Conservation (phyloP, 176 grass and related monocot species). For the Cocos nucifera region DNA sequence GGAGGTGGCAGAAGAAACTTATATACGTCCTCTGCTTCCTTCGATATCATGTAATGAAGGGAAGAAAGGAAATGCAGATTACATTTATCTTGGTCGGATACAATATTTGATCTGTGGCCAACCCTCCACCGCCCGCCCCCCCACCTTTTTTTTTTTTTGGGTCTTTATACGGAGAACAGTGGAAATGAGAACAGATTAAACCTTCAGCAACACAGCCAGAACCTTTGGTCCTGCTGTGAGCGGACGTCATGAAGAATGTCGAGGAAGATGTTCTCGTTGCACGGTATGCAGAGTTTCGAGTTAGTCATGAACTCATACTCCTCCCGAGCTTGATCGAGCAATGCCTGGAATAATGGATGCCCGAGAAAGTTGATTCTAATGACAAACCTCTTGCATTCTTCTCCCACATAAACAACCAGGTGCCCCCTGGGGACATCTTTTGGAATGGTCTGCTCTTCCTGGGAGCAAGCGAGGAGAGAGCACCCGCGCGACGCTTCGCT, state of each 20-base stretch:
- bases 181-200: too few species aligned
- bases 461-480: background rate
- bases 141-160: too few species aligned
- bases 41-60: too few species aligned
- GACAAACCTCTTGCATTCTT: conserved; percentile 7
- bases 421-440: conserved; percentile 12
- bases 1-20: too few species aligned
- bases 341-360: conserved; percentile 8
- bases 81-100: too few species aligned
- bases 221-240: conserved; percentile 3
- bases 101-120: too few species aligned
- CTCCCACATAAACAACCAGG: conserved; percentile 10
- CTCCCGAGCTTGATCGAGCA: conserved; percentile 16
- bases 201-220: conserved; percentile 3
- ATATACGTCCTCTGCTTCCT: too few species aligned
- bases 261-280: conserved; percentile 6
- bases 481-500: background rate
- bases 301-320: conserved; percentile 1
- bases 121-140: too few species aligned
- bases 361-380: conserved; percentile 3
- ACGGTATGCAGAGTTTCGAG: conserved; percentile 11
- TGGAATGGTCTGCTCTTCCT: conserved; percentile 2
- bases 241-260: conserved; percentile 1
- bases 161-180: too few species aligned
- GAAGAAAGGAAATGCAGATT: too few species aligned